Percentiles rank a stretch among this genome's conserved stretches.
Evolutionary conservation across 2,329 filamentous ascomycete species (phyloP).

Genomic region (Colletotrichum neosansevieriae): DNA sequence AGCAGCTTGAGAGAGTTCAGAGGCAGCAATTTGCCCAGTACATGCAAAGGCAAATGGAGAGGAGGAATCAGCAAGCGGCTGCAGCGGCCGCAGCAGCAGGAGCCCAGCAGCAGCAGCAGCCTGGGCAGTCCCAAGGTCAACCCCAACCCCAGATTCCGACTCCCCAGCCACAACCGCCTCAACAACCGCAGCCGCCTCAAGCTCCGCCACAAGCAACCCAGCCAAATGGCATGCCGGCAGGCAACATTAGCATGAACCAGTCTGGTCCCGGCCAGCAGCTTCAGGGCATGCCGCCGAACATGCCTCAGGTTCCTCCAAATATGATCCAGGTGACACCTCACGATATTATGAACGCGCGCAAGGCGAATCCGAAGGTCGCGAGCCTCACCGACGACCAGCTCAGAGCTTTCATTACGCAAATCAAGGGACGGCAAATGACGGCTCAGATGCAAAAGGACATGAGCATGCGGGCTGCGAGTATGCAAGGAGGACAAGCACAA

Average conservation of each 20-base stretch:
- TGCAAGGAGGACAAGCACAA: conserved; percentile 17
- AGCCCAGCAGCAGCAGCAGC: conserved; percentile 43
- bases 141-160: conserved; percentile 42
- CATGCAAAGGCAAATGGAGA: conserved; percentile 42
- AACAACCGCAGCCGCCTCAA: conserved; percentile 40
- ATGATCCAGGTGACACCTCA: conserved; percentile 44
- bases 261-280: conserved; percentile 32
- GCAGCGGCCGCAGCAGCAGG: conserved; percentile 44
- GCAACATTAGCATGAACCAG: conserved; percentile 15
- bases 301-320: conserved; percentile 40
- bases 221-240: conserved; percentile 36
- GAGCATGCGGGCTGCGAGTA: conserved; percentile 24
- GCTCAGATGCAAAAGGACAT: conserved; percentile 40
- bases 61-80: conserved; percentile 29
- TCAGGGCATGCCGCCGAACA: conserved; percentile 41
- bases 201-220: conserved; percentile 40
- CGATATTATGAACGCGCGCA: conserved; percentile 46
- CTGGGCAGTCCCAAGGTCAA: conserved; percentile 47
- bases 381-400: conserved; percentile 44
- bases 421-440: conserved; percentile 35
- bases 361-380: conserved; percentile 41
- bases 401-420: conserved; percentile 35
- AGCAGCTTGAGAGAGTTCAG: conserved; percentile 52
- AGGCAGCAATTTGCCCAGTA: conserved; percentile 53
- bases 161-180: conserved; percentile 39